Evolutionary conservation across 306 rosid genomes (phyloP).

Genomic region (Cyamopsis tetragonoloba): DNA sequence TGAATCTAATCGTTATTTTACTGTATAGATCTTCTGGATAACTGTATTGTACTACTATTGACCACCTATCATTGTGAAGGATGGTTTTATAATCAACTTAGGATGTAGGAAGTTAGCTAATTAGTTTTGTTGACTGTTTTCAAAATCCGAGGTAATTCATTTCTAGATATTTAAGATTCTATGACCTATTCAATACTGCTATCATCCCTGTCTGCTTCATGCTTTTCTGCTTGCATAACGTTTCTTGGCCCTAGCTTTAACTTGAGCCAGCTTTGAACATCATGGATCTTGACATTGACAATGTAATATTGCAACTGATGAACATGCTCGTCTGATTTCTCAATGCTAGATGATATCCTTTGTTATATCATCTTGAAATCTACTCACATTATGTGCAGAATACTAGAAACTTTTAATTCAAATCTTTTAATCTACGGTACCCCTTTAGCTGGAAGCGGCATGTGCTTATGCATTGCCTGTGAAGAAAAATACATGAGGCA

Average conservation of each 20-base stretch:
- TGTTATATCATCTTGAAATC: background rate
- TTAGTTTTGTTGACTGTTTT: background rate
- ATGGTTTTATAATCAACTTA: background rate
- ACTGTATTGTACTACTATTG: background rate
- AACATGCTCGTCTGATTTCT: background rate
- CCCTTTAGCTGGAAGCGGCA: background rate
- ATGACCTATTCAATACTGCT: background rate
- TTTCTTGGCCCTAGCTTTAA: background rate
- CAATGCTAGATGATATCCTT: background rate
- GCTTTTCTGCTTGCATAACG: background rate
- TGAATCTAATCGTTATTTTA: conserved; percentile 13
- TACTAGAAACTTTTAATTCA: background rate
- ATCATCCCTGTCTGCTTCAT: background rate
- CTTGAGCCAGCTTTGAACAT: background rate
- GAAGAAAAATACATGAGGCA: background rate
- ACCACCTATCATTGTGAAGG: background rate
- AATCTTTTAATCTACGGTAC: background rate
- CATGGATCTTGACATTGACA: background rate
- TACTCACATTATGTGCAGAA: background rate
- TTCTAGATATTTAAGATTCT: background rate
- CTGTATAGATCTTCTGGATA: background rate
- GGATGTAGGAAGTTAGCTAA: background rate
- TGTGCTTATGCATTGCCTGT: background rate
- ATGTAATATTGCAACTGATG: background rate
- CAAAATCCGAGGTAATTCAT: background rate